Percentiles rank a stretch among this genome's conserved stretches.
These are phyloP conservation scores for Pogostemon cablin DNA, from an alignment of 257 asterid genomes.

Conservation along the genomic window DNA sequence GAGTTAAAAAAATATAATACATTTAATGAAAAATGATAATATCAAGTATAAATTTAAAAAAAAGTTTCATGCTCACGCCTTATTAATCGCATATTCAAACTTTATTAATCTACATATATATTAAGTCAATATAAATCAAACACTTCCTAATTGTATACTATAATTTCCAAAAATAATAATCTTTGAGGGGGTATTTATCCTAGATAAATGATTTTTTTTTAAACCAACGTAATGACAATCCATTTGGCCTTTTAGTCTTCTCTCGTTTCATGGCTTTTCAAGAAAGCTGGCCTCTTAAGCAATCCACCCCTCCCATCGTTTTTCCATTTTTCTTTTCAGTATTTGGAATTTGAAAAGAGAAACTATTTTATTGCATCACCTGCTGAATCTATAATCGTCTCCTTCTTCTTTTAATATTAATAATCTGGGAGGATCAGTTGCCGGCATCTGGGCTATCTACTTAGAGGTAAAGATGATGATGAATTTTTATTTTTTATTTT, in stretches of 20 bases:
- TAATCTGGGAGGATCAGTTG: slow-evolving; percentile 32
- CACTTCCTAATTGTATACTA: too few species aligned
- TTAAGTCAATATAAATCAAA: too few species aligned
- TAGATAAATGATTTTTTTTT: too few species aligned
- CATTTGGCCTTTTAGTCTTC: background rate
- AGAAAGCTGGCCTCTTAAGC: slow-evolving; percentile 24
- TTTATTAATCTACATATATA: too few species aligned
- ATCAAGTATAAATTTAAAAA: too few species aligned
- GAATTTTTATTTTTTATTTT: background rate
- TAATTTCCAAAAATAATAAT: too few species aligned
- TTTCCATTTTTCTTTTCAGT: background rate
- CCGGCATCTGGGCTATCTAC: slow-evolving; percentile 31
- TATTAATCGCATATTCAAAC: too few species aligned
- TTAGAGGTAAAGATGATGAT: slow-evolving; percentile 21
- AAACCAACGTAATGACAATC: slow-evolving; percentile 29
- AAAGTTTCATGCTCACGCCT: too few species aligned
- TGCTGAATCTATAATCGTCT: background rate
- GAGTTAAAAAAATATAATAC: too few species aligned
- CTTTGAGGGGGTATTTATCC: too few species aligned
- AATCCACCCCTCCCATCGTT: background rate
- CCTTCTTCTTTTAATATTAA: slow-evolving; percentile 18
- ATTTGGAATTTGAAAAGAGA: background rate
- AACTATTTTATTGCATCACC: background rate
- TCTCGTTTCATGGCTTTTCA: slow-evolving; percentile 6
- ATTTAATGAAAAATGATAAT: too few species aligned